phyloP scores from a whole-genome alignment of 148 eudicot species.

The Vaccinium macrocarpon region DNA sequence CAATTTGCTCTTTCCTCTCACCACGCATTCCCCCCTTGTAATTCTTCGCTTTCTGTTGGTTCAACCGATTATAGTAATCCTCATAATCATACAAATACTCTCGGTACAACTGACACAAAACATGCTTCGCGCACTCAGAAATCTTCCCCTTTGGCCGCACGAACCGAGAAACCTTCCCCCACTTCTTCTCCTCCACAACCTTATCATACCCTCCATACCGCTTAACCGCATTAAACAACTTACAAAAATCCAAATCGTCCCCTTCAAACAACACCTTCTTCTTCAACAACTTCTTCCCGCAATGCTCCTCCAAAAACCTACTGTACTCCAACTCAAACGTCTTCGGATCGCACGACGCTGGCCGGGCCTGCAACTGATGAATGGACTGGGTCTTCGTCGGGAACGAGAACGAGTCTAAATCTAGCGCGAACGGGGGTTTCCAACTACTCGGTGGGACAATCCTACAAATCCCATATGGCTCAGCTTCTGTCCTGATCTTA shows the following conservation, averaged over 20 bases:
- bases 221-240: slow-evolving; percentile 84
- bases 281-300: slow-evolving; percentile 59
- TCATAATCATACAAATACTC: slow-evolving; percentile 94
- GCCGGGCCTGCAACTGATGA: slow-evolving; percentile 84
- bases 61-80: slow-evolving; percentile 56
- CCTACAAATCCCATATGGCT: slow-evolving; percentile 88
- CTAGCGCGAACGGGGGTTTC: slow-evolving; percentile 88
- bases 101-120: slow-evolving; percentile 66
- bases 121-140: slow-evolving; percentile 86
- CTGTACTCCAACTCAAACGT: slow-evolving; percentile 87
- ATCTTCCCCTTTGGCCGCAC: slow-evolving; percentile 62
- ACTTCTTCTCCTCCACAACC: slow-evolving; percentile 79
- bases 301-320: slow-evolving; percentile 75
- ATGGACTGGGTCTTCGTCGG: slow-evolving; percentile 89
- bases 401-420: slow-evolving; percentile 65
- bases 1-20: slow-evolving; percentile 42
- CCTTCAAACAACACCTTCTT: slow-evolving; percentile 88
- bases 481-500: slow-evolving; percentile 90
- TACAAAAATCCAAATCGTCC: slow-evolving; percentile 90
- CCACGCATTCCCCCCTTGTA: slow-evolving; percentile 35
- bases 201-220: slow-evolving; percentile 90
- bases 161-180: slow-evolving; percentile 89
- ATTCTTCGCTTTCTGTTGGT: slow-evolving; percentile 44
- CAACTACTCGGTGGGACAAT: slow-evolving; percentile 84
- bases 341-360: slow-evolving; percentile 82